Base-by-base conservation (phyloP, 2,329 filamentous ascomycete genomes). In the Cladosporium sp. region DNA sequence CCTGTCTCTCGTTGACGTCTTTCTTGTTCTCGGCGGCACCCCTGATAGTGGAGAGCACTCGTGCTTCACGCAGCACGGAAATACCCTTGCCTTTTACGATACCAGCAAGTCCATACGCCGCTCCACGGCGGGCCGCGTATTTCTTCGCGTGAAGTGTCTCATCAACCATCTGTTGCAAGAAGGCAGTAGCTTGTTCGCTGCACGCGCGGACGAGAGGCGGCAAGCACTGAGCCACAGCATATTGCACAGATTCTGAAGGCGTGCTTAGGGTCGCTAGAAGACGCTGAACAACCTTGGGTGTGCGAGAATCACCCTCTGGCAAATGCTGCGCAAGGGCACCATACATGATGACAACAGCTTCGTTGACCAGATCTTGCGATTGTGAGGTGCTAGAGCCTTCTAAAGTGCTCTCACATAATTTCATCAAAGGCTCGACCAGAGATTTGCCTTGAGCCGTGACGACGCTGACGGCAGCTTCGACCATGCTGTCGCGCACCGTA, bases 261-360 rank as follows among this genome's bases (percentile, higher is more conserved):
- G 93, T 97, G 72, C 88, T 94, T 45, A 99, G 80, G 6, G 95
- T 97, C 20, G 86, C 85, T 58, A 99, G 81, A 20, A 99, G 80
- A 62, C 92, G 86, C 66, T 93, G 88, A 52, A 99, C 87, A 47
- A 99, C 94, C 59, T 88, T 86, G 1, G 92, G 91, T 51, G 97
- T 85, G 68, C 95, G 92, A 64, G 85, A 77, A 72, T 99, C 94
- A n/a, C 92, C 91, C 7, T 86, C 76, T 65, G 89, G 85, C 60
- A 99, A 78, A 78, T 99, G 94, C 54, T 90, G 86, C 43, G 92
- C 94, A 38, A 99, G 78, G 54, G 95, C 93, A 71, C 94, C 94
- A 68, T 99, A 99, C 72, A 99, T 88, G 67, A 99, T 94, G 66
- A 99, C 92, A 55, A 99, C 92, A 17, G 95, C 94, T 75, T 99